Conservation (phyloP, 257 asterid genomes). For the Cruciata laevipes region DNA sequence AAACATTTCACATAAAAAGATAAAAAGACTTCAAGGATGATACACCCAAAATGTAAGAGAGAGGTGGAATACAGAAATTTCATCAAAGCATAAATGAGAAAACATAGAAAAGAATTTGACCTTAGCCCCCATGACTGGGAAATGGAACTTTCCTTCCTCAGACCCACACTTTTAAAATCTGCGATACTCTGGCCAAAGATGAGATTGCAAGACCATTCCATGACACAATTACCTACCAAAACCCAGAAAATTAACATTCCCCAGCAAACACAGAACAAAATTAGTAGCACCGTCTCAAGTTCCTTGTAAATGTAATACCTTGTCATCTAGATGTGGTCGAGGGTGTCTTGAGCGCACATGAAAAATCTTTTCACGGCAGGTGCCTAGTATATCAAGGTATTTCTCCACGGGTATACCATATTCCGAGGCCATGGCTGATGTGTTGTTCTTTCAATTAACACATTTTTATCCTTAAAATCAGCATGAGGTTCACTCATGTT, state of each 20-base stretch:
- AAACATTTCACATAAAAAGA: no score
- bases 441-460: slow-evolving; percentile 63
- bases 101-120: slow-evolving; percentile 35
- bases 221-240: slow-evolving; percentile 75
- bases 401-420: slow-evolving; percentile 45
- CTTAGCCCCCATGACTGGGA: slow-evolving; percentile 63
- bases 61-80: background rate
- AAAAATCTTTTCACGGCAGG: slow-evolving; percentile 54
- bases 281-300: background rate
- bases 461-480: slow-evolving; percentile 82
- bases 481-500: slow-evolving; percentile 83
- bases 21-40: background rate
- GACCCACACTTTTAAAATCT: slow-evolving; percentile 65
- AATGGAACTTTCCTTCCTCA: slow-evolving; percentile 48
- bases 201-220: slow-evolving; percentile 97
- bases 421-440: slow-evolving; percentile 67
- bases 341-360: no score
- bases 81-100: background rate
- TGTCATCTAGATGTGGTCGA: slow-evolving; percentile 82
- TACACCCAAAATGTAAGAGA: background rate
- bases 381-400: slow-evolving; percentile 58
- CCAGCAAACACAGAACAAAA: background rate
- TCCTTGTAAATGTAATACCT: slow-evolving; percentile 35
- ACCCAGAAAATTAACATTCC: slow-evolving; percentile 7
- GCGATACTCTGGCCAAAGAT: slow-evolving; percentile 84